Evolutionary conservation across 352 stramenopile species (phyloP), one percentile per base, ranked within the genome.

Genomic region (Phytophthora pluvialis): DNA sequence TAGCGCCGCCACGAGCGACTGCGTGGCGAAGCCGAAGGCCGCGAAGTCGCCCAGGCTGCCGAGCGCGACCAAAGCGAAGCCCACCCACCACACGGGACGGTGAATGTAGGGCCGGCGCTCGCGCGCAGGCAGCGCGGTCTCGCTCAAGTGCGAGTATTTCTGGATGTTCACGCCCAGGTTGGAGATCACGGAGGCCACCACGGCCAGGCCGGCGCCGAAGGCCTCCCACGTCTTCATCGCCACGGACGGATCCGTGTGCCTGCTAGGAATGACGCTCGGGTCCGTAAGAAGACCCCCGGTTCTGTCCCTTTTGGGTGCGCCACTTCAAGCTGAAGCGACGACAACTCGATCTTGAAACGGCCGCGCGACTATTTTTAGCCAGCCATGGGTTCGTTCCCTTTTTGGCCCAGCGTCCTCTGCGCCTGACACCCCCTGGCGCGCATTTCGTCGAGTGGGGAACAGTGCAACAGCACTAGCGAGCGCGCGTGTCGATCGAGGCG

Each of bases 131-230:
- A 67, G 60, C 42, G 60, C 48, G 8, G 79, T 64, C 54, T 97
- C 89, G 13, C 68, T 67, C 5, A 74, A 77, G 67, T 97, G 89
- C 42, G 85, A 95, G 64, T 89, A 94, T 73, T 97, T 97, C 62
- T 97, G 88, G 29, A 96, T 82, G 60, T 97, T 97, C 31, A 97
- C 87, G 57, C 91, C 91, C 26, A 97, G 64, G 52, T 97, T 97
- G 29, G 87, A 95, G 39, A 97, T 57, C 33, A 97, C 65, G 45
- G 88, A 96, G 11, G 86, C 83, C 32, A 84, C 77, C 18, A 97
- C 85, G 13, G 85, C 85, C 56, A 97, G 70, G 43, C 67, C 72
- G 28, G 88, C 90, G 51, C 90, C 90, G 39, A 96, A 89, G n/a
- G 83, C 78, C 73, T 95, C 87, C 71, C 75, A 88, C 40, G 86